phyloP scores from a whole-genome alignment of 495 filamentous ascomycete species.

The Podospora appendiculata region DNA sequence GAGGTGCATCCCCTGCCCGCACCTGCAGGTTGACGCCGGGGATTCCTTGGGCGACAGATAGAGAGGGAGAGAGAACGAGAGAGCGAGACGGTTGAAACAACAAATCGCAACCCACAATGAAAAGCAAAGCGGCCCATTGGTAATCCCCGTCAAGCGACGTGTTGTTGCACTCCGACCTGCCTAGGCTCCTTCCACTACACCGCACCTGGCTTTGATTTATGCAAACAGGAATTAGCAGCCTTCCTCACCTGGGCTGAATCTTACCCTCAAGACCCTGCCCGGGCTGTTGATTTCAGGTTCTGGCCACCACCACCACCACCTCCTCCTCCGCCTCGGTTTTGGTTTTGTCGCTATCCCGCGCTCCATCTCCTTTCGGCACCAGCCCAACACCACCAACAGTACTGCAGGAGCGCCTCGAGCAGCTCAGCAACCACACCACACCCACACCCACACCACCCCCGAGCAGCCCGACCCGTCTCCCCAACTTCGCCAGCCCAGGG shows the following conservation, averaged over 20 bases:
- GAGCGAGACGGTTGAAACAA: not conserved
- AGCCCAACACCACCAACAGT: not conserved
- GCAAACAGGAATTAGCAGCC: slow-evolving; percentile 9
- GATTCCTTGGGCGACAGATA: not conserved
- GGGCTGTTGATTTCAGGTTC: slow-evolving; percentile 4
- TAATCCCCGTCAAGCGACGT: slow-evolving; percentile 3
- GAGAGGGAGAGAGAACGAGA: not conserved
- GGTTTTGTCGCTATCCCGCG: too few relatives aligned
- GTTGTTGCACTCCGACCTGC: slow-evolving; percentile 8
- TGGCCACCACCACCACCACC: too few relatives aligned
- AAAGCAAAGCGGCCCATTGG: not conserved
- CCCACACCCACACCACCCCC: too few relatives aligned
- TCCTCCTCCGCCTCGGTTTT: too few relatives aligned
- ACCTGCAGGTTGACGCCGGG: not conserved
- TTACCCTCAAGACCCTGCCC: slow-evolving; percentile 8
- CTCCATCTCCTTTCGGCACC: not conserved
- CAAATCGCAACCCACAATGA: not conserved
- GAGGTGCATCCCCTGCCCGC: not conserved
- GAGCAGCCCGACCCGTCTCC: not conserved
- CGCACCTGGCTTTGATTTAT: slow-evolving; percentile 1
- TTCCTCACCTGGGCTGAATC: slow-evolving; percentile 1
- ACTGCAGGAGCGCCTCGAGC: too few relatives aligned
- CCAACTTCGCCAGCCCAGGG: slow-evolving; percentile 1
- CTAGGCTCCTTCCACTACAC: not conserved
- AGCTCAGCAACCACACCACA: too few relatives aligned